Conservation (phyloP, 2,329 filamentous ascomycete genomes). For the Colletotrichum sp. region DNA sequence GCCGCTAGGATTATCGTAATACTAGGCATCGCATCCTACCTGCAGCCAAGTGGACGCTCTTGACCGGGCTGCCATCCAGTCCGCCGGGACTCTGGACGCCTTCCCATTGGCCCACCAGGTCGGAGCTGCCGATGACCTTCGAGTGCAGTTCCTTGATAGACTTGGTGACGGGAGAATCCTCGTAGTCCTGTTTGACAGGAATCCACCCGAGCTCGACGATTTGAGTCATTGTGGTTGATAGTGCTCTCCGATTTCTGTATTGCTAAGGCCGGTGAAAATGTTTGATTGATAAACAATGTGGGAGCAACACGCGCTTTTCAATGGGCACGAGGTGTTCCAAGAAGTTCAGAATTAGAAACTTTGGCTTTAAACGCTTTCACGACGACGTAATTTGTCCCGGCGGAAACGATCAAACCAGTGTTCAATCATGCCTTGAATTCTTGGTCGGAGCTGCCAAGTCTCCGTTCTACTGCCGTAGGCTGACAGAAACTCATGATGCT, state of each 20-base stretch:
- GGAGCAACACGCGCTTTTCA: neutral
- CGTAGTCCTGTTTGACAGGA: neutral
- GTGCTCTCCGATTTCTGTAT: neutral
- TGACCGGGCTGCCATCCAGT: neutral
- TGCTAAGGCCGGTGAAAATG: neutral
- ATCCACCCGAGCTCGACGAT: neutral
- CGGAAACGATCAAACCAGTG: neutral
- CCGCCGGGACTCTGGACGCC: neutral
- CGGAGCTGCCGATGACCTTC: neutral
- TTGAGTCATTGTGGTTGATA: neutral
- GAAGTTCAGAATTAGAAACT: neutral
- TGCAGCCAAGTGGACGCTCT: neutral
- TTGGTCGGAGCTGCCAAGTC: neutral
- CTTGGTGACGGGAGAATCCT: neutral
- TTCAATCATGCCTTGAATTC: neutral
- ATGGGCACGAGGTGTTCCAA: no score
- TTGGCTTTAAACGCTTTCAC: neutral
- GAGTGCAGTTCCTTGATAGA: neutral
- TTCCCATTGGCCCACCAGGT: neutral
- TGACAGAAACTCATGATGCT: neutral
- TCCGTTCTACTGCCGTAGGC: neutral
- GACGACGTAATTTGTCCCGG: neutral
- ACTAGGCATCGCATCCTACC: neutral
- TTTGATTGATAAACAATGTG: neutral
- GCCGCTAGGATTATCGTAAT: accelerated